Base-by-base conservation (phyloP, 2,329 filamentous ascomycete genomes). In the Aspergillus pseudotamarii region DNA sequence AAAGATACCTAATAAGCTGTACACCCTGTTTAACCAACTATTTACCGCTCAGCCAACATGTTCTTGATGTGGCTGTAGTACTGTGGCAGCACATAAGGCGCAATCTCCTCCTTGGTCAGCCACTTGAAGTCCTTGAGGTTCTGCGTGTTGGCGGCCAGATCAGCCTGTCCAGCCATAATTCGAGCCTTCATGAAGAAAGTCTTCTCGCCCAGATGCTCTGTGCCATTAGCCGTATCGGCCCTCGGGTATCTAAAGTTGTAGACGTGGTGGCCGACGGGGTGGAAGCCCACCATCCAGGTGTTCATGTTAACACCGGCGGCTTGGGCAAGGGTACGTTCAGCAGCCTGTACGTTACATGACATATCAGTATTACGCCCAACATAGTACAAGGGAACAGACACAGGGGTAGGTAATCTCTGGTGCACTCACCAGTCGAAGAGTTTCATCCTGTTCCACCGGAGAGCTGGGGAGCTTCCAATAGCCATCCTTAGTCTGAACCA, bases 111-210 rank as follows among this genome's bases (percentile, higher is more conserved):
- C 78, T 91, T 94, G 28, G 92, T 90, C 73, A 98, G 80, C 95
- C 95, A 99, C 81, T 91, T 89, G 82, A 95, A 99, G 76, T 97
- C 93, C 59, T 85, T 84, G 59, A 95, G 83, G 6, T 90, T 91
- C 61, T 91, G 85, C 65, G 83, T 81, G 80, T 95, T 97, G 63
- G 83, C 84, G 66, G 83, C 82, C 58, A 98, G 79, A 77, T 97
- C 87, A 34, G 91, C 93, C 81, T 98, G 95, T n/a, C 95, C 95
- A 38, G 94, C 93, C 91, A 98, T 92, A 78, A 99, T 98, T 67
- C 95, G 88, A 57, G 89, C 92, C 84, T 98, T 98, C 84, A 98
- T 88, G 85, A 96, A 97, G 80, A 99, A 99, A 2, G 89, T 89
- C 85, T 97, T 97, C 73, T 91, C 86, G 59, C 92, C 93, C 61